Base-by-base conservation (phyloP, 2,329 filamentous ascomycete genomes). In the Penicillium hesseltinei region DNA sequence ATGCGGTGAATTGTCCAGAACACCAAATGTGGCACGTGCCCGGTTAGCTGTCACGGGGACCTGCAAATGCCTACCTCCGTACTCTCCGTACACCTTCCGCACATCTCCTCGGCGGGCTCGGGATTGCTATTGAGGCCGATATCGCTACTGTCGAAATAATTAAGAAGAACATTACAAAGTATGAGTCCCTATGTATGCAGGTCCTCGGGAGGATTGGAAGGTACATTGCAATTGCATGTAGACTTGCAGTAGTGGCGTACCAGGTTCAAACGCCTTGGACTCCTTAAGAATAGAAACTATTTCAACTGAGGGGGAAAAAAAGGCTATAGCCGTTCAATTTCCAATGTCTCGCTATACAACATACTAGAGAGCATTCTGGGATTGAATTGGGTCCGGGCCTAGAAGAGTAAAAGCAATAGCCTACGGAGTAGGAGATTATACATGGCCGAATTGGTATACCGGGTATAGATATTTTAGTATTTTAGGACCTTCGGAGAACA, bases 401-500 rank as follows among this genome's bases (percentile, higher is more conserved):
- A 39, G 29, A 56, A 56, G 35, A 56, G 54, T 51, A 45, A 52
- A 23, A 51, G 8, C 42, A 53, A 53, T 53, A 47, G 54, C 54
- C 48, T 42, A 31, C 17, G 43, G 43, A 43, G 21, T 29, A 21
- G n/a, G 13, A 23, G 23, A 27, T 23, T 27, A 27, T 17, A 46
- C 38, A 25, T 38, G 33, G 17, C 23, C 27, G 21, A 50, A 50
- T 40, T 35, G 21, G 52, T 36, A 38, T 21, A 7, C 36, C 36
- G 38, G 45, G 45, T 55, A 35, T 43, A 29, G 13, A 36, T 2
- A 19, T 35, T 49, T 40, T 29, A n/a, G 27, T 2, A 19, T 35
- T 49, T 40, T 29, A 23, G 21, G 15, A 25, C 27, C 31, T 39
- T n/a, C 25, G 27, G 51, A 54, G 27, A 36, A 36, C 33, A 5